These are phyloP conservation scores for Lipomyces mesembrius DNA, from an alignment of 805 yeast species.

Conservation along the genomic window DNA sequence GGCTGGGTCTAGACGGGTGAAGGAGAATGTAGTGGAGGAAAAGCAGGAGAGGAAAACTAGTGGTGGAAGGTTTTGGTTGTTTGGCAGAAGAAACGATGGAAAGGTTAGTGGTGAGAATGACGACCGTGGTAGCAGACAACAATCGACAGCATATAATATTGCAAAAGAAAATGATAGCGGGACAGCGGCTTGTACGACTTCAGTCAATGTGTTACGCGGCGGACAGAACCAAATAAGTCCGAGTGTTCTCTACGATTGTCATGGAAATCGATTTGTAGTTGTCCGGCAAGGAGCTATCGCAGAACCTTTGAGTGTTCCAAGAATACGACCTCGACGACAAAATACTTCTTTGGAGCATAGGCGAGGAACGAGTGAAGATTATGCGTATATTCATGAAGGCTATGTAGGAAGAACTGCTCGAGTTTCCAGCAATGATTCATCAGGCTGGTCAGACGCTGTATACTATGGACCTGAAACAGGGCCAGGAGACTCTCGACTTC, in stretches of 20 bases:
- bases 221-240: background rate
- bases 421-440: background rate
- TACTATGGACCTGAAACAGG: background rate
- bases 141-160: background rate
- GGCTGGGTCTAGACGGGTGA: conserved; percentile 33
- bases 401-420: background rate
- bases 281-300: background rate
- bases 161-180: conserved; percentile 4
- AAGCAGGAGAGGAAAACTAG: background rate
- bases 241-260: conserved; percentile 17
- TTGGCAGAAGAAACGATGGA: background rate
- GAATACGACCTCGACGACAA: conserved; percentile 3
- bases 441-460: background rate
- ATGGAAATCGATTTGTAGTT: conserved; percentile 15
- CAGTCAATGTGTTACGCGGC: conserved; percentile 1
- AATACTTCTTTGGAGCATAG: background rate
- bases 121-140: conserved; percentile 4
- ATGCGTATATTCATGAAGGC: background rate
- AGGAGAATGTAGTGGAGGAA: conserved; percentile 8
- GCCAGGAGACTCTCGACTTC: background rate
- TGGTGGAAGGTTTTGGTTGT: background rate
- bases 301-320: background rate
- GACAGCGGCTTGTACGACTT: background rate
- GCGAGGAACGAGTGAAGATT: background rate
- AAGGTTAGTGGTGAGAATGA: conserved; percentile 8